Evolutionary conservation across 345 rosid genomes (phyloP).

Genomic region (Trapa bicornis): DNA sequence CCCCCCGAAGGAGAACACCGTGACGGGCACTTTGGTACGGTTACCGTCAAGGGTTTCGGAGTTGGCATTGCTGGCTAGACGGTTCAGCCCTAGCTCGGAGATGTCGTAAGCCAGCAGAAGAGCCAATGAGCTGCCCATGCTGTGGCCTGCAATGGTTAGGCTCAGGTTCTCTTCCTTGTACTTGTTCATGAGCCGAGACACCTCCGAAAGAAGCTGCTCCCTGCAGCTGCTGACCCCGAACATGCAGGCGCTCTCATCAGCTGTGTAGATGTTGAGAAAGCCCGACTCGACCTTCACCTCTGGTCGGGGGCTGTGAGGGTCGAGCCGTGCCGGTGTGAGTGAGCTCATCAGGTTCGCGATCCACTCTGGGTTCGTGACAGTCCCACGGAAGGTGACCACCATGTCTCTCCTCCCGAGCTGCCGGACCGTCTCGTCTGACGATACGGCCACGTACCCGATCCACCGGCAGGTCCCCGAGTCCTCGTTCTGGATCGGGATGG

Average conservation of each 20-base stretch:
- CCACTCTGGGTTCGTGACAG: slow-evolving; percentile 74
- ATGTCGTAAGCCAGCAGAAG: slow-evolving; percentile 77
- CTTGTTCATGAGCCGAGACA: slow-evolving; percentile 42
- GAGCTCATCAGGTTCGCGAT: slow-evolving; percentile 69
- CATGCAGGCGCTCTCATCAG: slow-evolving; percentile 38
- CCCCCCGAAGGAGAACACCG: slow-evolving; percentile 77
- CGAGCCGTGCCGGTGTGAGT: slow-evolving; percentile 55
- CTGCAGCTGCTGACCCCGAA: slow-evolving; percentile 75
- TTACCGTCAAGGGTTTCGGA: neutral
- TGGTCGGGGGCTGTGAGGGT: slow-evolving; percentile 44
- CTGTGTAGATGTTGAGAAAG: slow-evolving; percentile 72
- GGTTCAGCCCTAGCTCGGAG: slow-evolving; percentile 51
- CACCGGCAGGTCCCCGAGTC: slow-evolving; percentile 40
- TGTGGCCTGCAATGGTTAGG: slow-evolving; percentile 73
- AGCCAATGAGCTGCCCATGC: slow-evolving; percentile 87
- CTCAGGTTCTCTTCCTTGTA: slow-evolving; percentile 54
- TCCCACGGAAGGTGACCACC: slow-evolving; percentile 62
- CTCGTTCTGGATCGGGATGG: slow-evolving; percentile 44
- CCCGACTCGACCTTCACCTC: slow-evolving; percentile 80
- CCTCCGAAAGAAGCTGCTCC: slow-evolving; percentile 69
- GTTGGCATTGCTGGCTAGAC: neutral
- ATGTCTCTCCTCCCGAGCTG: slow-evolving; percentile 72
- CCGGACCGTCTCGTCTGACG: slow-evolving; percentile 32
- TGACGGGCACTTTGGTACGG: slow-evolving; percentile 25
- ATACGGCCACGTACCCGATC: slow-evolving; percentile 70